Conservation (phyloP, 352 stramenopile species). For the Pythium volutum region DNA sequence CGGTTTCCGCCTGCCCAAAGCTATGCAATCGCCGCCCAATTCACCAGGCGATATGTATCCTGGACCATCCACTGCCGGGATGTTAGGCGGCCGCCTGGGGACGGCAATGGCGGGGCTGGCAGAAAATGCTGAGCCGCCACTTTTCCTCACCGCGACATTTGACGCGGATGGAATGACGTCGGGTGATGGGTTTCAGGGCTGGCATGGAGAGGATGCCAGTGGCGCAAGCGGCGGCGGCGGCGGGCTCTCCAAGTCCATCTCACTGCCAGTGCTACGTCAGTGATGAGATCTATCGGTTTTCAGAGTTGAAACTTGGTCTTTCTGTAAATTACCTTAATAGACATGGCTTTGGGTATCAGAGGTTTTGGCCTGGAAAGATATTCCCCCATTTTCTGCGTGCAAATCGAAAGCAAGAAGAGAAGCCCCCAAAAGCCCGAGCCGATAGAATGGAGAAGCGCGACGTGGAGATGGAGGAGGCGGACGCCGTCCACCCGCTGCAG, state of each 20-base stretch:
- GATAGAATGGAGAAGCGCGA: conserved; percentile 34
- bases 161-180: neutral
- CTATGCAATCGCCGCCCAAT: conserved; percentile 20
- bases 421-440: neutral
- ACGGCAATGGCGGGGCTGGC: conserved; percentile 6
- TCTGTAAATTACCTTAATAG: conserved; percentile 15
- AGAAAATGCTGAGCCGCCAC: conserved; percentile 11
- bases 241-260: conserved; percentile 29
- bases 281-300: neutral
- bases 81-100: conserved; percentile 1
- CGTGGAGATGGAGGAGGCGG: conserved; percentile 69
- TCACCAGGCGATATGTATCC: conserved; percentile 17
- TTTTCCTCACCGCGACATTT: conserved; percentile 20
- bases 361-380: conserved; percentile 17
- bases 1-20: conserved; percentile 30
- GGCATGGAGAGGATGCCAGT: conserved; percentile 12
- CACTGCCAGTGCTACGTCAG: conserved; percentile 23
- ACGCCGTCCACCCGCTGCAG: conserved; percentile 72
- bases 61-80: neutral
- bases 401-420: conserved; percentile 12
- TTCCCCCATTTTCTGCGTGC: conserved; percentile 7
- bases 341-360: neutral
- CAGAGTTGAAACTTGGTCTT: neutral
- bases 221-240: neutral
- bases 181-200: conserved; percentile 15